These are phyloP conservation scores for Pseudozyma hubeiensis DNA, from an alignment of 1,284 basidiomycete species.

Conservation along the genomic window DNA sequence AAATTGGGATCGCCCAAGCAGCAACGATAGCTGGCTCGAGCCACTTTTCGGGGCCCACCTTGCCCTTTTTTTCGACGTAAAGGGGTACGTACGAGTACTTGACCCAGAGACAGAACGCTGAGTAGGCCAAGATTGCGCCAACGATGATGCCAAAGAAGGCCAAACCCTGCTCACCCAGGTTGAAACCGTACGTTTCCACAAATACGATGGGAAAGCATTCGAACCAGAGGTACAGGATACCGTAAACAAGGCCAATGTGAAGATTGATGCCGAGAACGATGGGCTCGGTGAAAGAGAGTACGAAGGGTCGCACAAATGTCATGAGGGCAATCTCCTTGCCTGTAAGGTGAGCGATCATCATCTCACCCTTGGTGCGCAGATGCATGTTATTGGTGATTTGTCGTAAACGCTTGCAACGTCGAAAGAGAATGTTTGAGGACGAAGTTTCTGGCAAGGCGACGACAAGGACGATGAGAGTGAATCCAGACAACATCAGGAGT, in stretches of 20 bases:
- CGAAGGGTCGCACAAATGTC: constrained; percentile 61
- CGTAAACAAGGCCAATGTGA: constrained; percentile 55
- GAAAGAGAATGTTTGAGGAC: constrained; percentile 66
- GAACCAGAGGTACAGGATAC: constrained; percentile 48
- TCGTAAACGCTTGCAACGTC: constrained; percentile 68
- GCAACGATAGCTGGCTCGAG: constrained; percentile 50
- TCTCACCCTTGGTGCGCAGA: constrained; percentile 67
- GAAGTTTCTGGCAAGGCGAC: constrained; percentile 69
- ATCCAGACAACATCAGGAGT: constrained; percentile 67
- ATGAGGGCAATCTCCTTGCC: constrained; percentile 52
- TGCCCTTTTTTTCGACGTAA: constrained; percentile 34
- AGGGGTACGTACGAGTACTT: constrained; percentile 36
- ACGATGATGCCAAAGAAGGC: constrained; percentile 57
- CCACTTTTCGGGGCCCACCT: constrained; percentile 53
- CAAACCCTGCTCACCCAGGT: constrained; percentile 46
- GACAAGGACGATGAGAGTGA: constrained; percentile 51
- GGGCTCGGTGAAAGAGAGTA: constrained; percentile 51
- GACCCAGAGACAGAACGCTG: constrained; percentile 33
- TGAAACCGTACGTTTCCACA: constrained; percentile 57
- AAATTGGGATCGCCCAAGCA: constrained; percentile 71
- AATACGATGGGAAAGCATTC: constrained; percentile 60
- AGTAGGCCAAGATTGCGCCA: constrained; percentile 37
- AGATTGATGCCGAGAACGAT: constrained; percentile 51
- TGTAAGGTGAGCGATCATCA: constrained; percentile 50
- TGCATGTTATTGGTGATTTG: constrained; percentile 68